phyloP scores from a whole-genome alignment of 306 rosid species.

The Ochetophila trinervis region DNA sequence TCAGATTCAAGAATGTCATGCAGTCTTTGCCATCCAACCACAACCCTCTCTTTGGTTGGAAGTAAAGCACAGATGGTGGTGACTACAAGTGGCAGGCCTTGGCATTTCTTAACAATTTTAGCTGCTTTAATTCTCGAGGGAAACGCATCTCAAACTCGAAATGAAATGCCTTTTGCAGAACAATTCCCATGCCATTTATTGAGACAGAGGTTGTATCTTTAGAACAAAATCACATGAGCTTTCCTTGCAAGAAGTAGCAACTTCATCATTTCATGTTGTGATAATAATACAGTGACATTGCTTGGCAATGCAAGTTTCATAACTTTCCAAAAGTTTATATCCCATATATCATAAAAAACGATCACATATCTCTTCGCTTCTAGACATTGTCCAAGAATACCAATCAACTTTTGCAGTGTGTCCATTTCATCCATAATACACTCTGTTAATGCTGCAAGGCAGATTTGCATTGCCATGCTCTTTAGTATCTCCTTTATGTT shows the following conservation, averaged over 20 bases:
- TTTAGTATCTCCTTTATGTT: background rate
- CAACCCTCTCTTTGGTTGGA: background rate
- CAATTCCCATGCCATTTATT: background rate
- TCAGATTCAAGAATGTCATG: constrained; percentile 9
- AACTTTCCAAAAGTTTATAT: background rate
- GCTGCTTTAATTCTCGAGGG: background rate
- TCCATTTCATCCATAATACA: too few relatives aligned
- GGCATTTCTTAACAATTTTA: constrained; percentile 5
- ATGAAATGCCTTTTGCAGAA: background rate
- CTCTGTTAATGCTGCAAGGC: background rate
- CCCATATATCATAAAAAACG: constrained; percentile 22
- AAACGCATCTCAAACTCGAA: background rate
- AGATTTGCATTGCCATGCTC: background rate
- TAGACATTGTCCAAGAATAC: too few relatives aligned
- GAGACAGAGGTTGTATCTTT: background rate
- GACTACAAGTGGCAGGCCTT: constrained; percentile 10
- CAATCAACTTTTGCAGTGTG: too few relatives aligned
- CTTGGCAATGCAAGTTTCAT: constrained; percentile 6
- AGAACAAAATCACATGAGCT: background rate
- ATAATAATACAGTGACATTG: too few relatives aligned
- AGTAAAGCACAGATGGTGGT: constrained; percentile 5
- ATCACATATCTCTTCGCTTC: too few relatives aligned
- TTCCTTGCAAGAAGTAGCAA: background rate
- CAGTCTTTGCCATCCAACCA: constrained; percentile 4
- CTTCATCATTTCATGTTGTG: too few relatives aligned